These are phyloP conservation scores for Amanita pseudoporphyria DNA, from an alignment of 768 basidiomycete species.

Conservation along the genomic window DNA sequence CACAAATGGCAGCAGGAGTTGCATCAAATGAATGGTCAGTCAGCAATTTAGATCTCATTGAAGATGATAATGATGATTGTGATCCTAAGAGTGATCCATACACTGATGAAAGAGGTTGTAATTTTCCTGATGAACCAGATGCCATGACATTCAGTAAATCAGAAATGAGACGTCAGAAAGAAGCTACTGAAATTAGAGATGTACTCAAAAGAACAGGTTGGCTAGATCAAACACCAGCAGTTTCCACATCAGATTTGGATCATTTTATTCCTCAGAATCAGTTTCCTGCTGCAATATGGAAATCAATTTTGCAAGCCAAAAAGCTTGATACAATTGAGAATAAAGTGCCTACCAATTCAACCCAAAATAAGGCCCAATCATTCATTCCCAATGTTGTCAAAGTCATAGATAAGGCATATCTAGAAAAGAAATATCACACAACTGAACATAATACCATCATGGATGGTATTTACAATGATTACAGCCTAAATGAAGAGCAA, in stretches of 20 bases:
- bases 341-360: too few species aligned
- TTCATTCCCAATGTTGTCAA: too few species aligned
- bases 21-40: neutral
- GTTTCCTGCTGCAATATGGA: neutral
- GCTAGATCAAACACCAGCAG: neutral
- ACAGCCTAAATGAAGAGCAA: conserved; percentile 25
- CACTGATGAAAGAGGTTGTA: neutral
- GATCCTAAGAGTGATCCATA: neutral
- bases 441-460: too few species aligned
- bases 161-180: neutral
- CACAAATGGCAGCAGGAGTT: conserved; percentile 9
- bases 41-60: too few species aligned
- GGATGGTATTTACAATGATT: too few species aligned
- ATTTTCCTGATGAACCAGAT: neutral
- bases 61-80: neutral
- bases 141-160: neutral
- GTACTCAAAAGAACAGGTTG: neutral
- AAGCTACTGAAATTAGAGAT: neutral
- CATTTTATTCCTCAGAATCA: neutral
- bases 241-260: neutral
- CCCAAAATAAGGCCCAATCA: too few species aligned
- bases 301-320: neutral
- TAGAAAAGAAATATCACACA: too few species aligned
- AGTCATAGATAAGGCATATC: too few species aligned
- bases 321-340: neutral